These are phyloP conservation scores for Cajanus cajan DNA, from an alignment of 306 rosid genomes.

Conservation along the genomic window DNA sequence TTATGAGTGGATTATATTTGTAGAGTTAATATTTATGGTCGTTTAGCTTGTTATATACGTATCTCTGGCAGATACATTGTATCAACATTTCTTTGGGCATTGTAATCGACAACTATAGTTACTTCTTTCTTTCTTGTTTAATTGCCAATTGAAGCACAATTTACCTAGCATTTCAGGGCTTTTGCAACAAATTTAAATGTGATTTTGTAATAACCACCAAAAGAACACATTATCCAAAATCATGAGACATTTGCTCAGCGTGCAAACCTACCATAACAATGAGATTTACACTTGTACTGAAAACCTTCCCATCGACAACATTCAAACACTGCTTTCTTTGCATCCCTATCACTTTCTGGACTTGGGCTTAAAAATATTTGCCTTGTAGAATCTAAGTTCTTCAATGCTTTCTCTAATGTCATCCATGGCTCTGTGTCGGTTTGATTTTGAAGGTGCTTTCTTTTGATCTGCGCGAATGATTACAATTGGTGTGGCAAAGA, in stretches of 20 bases:
- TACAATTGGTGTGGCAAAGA: not conserved
- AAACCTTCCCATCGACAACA: conserved; percentile 19
- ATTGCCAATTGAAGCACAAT: not conserved
- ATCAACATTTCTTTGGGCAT: not conserved
- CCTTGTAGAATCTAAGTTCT: conserved; percentile 80
- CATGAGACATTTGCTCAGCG: not conserved
- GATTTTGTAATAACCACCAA: conserved; percentile 18
- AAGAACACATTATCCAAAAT: conserved; percentile 18
- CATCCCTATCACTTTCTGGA: conserved; percentile 50
- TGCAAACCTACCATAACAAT: conserved; percentile 2
- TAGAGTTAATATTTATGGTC: not conserved
- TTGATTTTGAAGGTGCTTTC: conserved; percentile 68
- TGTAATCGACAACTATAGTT: not conserved
- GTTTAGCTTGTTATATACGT: too few species aligned
- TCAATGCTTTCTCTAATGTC: conserved; percentile 87
- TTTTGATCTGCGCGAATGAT: conserved; percentile 54
- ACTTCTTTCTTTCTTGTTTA: not conserved
- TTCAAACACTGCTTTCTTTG: conserved; percentile 11
- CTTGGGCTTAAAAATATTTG: conserved; percentile 65
- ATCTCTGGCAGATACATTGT: too few species aligned
- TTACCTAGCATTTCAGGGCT: not conserved
- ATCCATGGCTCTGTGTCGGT: conserved; percentile 92
- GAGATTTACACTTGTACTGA: not conserved
- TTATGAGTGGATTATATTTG: not conserved
- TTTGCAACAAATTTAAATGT: not conserved